Conservation (phyloP, 257 asterid genomes). For the Prunella vulgaris region DNA sequence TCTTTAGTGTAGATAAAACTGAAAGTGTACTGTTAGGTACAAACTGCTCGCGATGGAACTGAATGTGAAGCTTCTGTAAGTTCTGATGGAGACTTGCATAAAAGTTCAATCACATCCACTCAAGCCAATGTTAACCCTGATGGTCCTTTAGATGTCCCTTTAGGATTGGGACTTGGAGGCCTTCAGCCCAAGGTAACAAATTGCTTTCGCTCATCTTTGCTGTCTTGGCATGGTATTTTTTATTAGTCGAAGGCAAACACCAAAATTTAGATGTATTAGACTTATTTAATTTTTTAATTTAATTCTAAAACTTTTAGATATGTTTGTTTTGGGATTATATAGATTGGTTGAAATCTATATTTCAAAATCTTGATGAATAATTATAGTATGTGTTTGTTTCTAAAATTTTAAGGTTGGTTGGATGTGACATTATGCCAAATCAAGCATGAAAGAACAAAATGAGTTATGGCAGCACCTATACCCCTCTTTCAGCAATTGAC, state of each 20-base stretch:
- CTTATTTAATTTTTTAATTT: no score
- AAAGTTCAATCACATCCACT: slow-evolving; percentile 26
- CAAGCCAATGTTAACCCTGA: slow-evolving; percentile 30
- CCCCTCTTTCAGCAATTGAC: not conserved
- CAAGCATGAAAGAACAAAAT: not conserved
- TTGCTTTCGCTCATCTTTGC: not conserved
- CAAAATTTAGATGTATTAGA: no score
- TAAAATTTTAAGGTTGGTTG: no score
- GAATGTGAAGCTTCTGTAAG: slow-evolving; percentile 30
- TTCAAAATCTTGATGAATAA: no score
- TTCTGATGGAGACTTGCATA: slow-evolving; percentile 23
- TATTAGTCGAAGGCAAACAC: slow-evolving; percentile 25
- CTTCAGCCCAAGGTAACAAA: slow-evolving; percentile 75
- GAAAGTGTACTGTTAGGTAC: slow-evolving; percentile 30
- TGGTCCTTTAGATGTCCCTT: slow-evolving; percentile 51
- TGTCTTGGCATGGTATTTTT: slow-evolving; percentile 12
- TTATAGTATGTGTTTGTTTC: no score
- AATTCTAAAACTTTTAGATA: no score
- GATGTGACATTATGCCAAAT: no score
- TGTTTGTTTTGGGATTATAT: no score
- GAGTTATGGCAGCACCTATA: not conserved
- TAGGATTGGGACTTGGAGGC: slow-evolving; percentile 79
- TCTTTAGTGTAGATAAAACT: slow-evolving; percentile 1
- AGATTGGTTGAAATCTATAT: no score
- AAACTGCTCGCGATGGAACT: slow-evolving; percentile 16